Percentiles rank a stretch among this genome's conserved stretches.
Evolutionary conservation across 208 protist species (phyloP).

Genomic region (Porcisia deanei): DNA sequence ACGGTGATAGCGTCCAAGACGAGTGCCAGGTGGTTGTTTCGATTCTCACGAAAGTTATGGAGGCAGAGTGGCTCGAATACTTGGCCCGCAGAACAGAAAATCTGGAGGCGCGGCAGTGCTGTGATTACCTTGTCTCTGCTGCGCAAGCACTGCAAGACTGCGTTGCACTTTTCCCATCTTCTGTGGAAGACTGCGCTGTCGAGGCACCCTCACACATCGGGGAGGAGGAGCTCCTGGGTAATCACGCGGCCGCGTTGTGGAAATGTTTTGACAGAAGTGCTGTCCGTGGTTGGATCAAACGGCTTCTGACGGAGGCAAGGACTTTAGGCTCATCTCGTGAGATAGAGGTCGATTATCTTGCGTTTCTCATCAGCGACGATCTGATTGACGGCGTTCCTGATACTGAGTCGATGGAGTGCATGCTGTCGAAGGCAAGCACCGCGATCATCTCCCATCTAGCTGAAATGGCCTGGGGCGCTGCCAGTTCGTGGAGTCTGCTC

Average conservation of each 20-base stretch:
- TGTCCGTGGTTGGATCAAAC: constrained; percentile 17
- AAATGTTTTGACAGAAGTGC: constrained; percentile 23
- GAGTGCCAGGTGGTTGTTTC: constrained; percentile 42
- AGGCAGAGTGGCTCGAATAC: constrained; percentile 55
- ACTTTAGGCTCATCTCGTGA: constrained; percentile 11
- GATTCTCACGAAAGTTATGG: constrained; percentile 42
- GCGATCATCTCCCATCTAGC: constrained; percentile 23
- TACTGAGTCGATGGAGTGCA: constrained; percentile 12
- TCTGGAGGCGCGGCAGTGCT: constrained; percentile 16
- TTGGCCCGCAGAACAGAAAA: constrained; percentile 43
- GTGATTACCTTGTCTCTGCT: constrained; percentile 41
- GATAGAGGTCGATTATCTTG: constrained; percentile 23
- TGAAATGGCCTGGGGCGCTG: constrained; percentile 20
- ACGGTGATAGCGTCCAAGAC: constrained; percentile 23
- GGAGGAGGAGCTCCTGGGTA: constrained; percentile 38
- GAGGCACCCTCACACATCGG: constrained; percentile 41
- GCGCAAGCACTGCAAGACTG: constrained; percentile 39
- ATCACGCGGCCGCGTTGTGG: constrained; percentile 31
- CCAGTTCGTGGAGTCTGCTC: constrained; percentile 19
- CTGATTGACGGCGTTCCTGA: constrained; percentile 21
- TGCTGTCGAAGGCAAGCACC: constrained; percentile 16
- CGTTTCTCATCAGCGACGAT: constrained; percentile 18
- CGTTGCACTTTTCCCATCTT: constrained; percentile 30
- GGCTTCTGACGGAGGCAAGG: constrained; percentile 26
- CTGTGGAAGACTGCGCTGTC: constrained; percentile 15